These are phyloP conservation scores for Scortechinia acanthostroma DNA, from an alignment of 2,329 filamentous ascomycete species.

Conservation along the genomic window DNA sequence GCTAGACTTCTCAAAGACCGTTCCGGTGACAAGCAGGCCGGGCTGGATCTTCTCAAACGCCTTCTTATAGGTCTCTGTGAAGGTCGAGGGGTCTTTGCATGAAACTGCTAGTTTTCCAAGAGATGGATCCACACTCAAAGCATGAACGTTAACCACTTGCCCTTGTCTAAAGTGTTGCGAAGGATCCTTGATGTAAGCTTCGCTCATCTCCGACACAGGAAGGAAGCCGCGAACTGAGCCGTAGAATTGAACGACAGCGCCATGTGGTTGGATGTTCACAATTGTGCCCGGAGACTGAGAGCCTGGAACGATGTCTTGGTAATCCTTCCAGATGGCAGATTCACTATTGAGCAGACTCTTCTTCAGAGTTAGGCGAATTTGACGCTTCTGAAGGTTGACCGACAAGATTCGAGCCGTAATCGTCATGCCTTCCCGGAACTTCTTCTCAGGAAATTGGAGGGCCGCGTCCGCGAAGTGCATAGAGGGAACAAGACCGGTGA, in stretches of 20 bases:
- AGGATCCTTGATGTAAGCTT: conserved; percentile 86
- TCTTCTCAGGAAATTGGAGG: conserved; percentile 89
- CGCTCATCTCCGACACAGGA: conserved; percentile 94
- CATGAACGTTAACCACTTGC: conserved; percentile 84
- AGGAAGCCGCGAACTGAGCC: conserved; percentile 77
- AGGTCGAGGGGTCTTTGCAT: conserved; percentile 80
- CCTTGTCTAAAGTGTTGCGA: conserved; percentile 81
- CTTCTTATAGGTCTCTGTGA: conserved; percentile 69
- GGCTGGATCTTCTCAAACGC: conserved; percentile 69
- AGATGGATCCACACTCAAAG: conserved; percentile 72
- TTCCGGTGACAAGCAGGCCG: conserved; percentile 71
- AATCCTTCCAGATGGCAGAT: conserved; percentile 69
- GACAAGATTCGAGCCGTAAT: conserved; percentile 83
- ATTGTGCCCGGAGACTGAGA: conserved; percentile 81
- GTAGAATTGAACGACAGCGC: conserved; percentile 90
- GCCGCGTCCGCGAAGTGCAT: conserved; percentile 82
- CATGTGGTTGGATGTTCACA: conserved; percentile 69
- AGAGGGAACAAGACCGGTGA: conserved; percentile 81
- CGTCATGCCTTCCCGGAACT: conserved; percentile 79
- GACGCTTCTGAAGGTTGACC: conserved; percentile 66
- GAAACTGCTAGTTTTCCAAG: conserved; percentile 73
- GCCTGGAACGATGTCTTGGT: conserved; percentile 66
- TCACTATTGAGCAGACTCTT: conserved; percentile 92
- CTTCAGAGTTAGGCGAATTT: conserved; percentile 83
- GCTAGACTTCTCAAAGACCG: conserved; percentile 73